phyloP scores from a whole-genome alignment of 108 stramenopile genomes.

The Aurantiochytrium sp. region DNA sequence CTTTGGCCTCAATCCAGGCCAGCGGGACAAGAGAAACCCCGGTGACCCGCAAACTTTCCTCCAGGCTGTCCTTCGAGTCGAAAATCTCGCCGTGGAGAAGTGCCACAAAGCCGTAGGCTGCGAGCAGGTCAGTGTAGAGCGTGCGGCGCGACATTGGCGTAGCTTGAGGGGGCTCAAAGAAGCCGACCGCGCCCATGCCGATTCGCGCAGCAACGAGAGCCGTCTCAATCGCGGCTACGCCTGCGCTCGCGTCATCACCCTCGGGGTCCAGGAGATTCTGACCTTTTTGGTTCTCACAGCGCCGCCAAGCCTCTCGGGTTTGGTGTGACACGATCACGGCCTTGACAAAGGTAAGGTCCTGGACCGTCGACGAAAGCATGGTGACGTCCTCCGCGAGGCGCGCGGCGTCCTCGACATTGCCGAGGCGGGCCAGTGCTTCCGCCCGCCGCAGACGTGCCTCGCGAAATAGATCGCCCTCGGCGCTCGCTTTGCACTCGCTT shows the following conservation, averaged over 20 bases:
- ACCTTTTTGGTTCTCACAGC: not conserved
- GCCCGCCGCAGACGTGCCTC: not conserved
- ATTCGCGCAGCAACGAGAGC: not conserved
- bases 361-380: not conserved
- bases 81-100: not conserved
- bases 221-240: not conserved
- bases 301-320: not conserved
- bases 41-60: too few relatives aligned
- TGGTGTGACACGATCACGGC: not conserved
- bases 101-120: not conserved
- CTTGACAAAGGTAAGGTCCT: not conserved
- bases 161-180: not conserved
- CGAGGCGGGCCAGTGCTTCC: not conserved
- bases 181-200: not conserved
- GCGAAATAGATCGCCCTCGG: not conserved
- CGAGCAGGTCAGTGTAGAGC: not conserved
- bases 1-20: not conserved
- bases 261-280: too few relatives aligned
- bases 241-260: too few relatives aligned
- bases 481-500: not conserved
- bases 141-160: not conserved
- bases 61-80: not conserved
- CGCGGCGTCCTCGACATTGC: not conserved
- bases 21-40: not conserved
- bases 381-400: not conserved